Conservation (phyloP, 805 yeast species). For the Candida jianshihensis region DNA sequence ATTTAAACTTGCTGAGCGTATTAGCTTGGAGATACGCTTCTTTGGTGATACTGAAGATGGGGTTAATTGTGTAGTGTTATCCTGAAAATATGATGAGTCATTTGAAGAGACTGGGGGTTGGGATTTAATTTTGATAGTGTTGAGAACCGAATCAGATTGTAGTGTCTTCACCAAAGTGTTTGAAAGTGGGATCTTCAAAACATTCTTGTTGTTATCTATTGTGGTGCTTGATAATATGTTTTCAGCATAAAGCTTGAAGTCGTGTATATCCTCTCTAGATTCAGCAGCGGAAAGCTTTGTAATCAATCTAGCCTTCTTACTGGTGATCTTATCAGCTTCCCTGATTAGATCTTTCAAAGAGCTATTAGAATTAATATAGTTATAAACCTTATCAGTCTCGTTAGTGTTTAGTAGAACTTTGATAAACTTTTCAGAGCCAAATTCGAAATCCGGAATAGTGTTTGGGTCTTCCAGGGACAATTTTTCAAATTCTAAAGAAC, state of each 20-base stretch:
- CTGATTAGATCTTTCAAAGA: conserved; percentile 17
- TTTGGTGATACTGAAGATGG: conserved; percentile 11
- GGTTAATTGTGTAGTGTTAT: no score
- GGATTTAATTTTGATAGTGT: conserved; percentile 8
- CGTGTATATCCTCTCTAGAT: conserved; percentile 8
- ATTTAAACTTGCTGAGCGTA: conserved; percentile 21
- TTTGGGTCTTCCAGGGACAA: conserved; percentile 10
- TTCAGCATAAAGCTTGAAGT: conserved; percentile 4
- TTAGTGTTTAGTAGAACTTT: conserved; percentile 31
- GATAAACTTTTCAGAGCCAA: conserved; percentile 56
- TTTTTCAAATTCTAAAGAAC: conserved; percentile 30
- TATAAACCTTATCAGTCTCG: conserved; percentile 16
- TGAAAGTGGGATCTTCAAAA: conserved; percentile 5
- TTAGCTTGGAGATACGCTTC: conserved; percentile 17
- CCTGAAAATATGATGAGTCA: neutral
- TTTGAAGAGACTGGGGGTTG: no score
- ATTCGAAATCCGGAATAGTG: conserved; percentile 33
- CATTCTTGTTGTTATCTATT: conserved; percentile 10
- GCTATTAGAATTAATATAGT: conserved; percentile 15
- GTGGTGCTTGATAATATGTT: conserved; percentile 7
- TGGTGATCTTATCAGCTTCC: conserved; percentile 16
- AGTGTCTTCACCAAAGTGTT: conserved; percentile 10
- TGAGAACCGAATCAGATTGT: conserved; percentile 9
- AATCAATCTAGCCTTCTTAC: conserved; percentile 17
- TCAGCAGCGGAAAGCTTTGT: conserved; percentile 18